Evolutionary conservation across 306 rosid species (phyloP).

Genomic region (Medicago ruthenica): DNA sequence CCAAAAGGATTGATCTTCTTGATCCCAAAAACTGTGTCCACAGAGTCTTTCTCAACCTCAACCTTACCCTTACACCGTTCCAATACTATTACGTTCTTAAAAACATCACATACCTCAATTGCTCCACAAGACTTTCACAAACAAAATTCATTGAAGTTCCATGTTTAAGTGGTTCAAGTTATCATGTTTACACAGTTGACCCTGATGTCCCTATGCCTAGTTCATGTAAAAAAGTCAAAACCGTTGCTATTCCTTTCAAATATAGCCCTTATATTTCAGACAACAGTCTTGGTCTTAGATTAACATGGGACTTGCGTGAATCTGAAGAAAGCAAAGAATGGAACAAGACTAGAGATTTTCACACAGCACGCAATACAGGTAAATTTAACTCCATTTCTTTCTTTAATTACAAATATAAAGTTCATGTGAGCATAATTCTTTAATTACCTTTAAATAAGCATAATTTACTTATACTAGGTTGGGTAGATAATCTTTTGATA

Average conservation of each 20-base stretch:
- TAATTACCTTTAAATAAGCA: neutral
- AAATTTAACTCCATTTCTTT: conserved; percentile 7
- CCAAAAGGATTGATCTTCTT: conserved; percentile 59
- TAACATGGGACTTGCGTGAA: conserved; percentile 61
- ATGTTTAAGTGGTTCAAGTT: conserved; percentile 58
- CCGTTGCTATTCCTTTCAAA: conserved; percentile 68
- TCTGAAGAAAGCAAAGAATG: conserved; percentile 40
- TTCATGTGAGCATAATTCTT: too few species aligned
- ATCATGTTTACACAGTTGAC: conserved; percentile 69
- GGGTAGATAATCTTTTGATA: neutral
- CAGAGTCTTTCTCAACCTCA: conserved; percentile 68
- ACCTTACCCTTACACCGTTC: conserved; percentile 70
- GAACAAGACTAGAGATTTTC: conserved; percentile 34
- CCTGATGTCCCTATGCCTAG: conserved; percentile 53
- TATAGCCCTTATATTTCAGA: conserved; percentile 77
- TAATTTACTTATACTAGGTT: neutral
- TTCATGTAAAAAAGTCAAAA: conserved; percentile 62
- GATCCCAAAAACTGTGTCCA: conserved; percentile 73
- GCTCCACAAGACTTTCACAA: conserved; percentile 49
- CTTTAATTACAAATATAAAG: conserved; percentile 13
- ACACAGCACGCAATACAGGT: conserved; percentile 49
- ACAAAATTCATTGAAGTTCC: conserved; percentile 57
- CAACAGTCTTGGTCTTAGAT: conserved; percentile 71
- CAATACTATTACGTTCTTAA: conserved; percentile 56
- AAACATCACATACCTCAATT: conserved; percentile 65